phyloP scores from a whole-genome alignment of 129 eudicot genomes.

The Arctium minus region DNA sequence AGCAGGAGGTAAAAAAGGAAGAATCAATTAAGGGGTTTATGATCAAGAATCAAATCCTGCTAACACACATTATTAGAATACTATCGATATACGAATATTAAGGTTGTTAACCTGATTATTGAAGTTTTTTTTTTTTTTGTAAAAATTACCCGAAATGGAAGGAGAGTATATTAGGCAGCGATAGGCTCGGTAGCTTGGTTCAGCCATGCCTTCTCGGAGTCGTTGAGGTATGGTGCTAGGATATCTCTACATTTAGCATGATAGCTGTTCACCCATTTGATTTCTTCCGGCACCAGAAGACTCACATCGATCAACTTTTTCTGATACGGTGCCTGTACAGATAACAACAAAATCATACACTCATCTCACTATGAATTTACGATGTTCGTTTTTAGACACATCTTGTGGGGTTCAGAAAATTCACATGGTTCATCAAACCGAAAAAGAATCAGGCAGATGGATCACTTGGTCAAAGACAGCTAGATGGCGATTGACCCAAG shows the following conservation, averaged over 20 bases:
- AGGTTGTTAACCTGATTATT: not conserved
- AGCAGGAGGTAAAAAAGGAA: not conserved
- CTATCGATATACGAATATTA: not conserved
- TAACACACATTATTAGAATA: not conserved
- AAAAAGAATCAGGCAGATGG: not conserved
- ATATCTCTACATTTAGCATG: conserved; percentile 68
- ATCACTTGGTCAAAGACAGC: not conserved
- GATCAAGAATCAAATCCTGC: not conserved
- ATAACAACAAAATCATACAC: not conserved
- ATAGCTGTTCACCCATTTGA: conserved; percentile 80
- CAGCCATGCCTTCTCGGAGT: conserved; percentile 74
- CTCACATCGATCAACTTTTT: conserved; percentile 67
- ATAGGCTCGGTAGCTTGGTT: conserved; percentile 82
- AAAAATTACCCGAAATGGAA: not conserved
- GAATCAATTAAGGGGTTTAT: not conserved
- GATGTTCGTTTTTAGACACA: not conserved
- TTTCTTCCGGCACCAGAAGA: conserved; percentile 71
- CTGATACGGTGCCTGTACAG: conserved; percentile 85
- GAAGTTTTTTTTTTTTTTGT: not conserved
- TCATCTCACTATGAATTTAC: not conserved
- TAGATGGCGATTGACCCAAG: not conserved
- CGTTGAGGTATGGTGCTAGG: conserved; percentile 62
- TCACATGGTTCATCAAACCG: not conserved
- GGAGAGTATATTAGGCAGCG: conserved; percentile 14
- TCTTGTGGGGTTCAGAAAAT: not conserved